Base-by-base conservation (phyloP, 2,329 filamentous ascomycete species). In the Clonostachys sp. region DNA sequence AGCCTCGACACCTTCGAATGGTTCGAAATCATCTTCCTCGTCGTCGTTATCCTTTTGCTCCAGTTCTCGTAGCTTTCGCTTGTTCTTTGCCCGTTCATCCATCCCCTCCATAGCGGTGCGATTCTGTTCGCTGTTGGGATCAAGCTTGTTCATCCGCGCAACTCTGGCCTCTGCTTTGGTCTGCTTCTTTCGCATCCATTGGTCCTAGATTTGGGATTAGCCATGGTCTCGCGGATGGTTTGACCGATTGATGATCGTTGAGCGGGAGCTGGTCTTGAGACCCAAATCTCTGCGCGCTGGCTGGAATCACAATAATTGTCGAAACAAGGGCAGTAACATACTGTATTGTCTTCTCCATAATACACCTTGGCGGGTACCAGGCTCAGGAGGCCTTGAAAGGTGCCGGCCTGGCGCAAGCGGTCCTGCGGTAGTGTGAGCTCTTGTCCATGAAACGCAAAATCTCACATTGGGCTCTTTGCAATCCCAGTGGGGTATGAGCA, bases 131-230 rank as follows among this genome's bases (percentile, higher is more conserved):
- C 90, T 91, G 55, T 92, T 89, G 24, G 94, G 91, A 60, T 97
- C 89, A 39, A 97, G 79, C 71, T 96, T 97, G 50, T 87, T 89
- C 62, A 86, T 81, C 71, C 91, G 91, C 48, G 90, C 88, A 55
- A 87, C 84, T 52, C 83, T 82, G 50, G 89, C 89, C 67, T 96
- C 81, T 66, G 90, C 87, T 65, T 95, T 96, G 45, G 90, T 92
- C 71, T 97, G 91, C 74, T 97, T 97, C 72, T 94, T 95, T 62
- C 86, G 86, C 65, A 84, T 64, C 90, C 91, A 95, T 84, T 96
- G 90, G 59, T 94, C 87, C 90, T 95, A 61, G 52, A 55, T 45
- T 46, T 42, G 34, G 34, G 39, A 9, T 14, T 16, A 35, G 42
- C 60, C 53, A 61, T 56, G 44, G 44, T 48, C 35, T n/a, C 42